Percentiles rank a stretch among this genome's conserved stretches.
These are phyloP conservation scores for Umbellularia californica DNA, from an alignment of 164 flowering plant genomes.

Conservation along the genomic window DNA sequence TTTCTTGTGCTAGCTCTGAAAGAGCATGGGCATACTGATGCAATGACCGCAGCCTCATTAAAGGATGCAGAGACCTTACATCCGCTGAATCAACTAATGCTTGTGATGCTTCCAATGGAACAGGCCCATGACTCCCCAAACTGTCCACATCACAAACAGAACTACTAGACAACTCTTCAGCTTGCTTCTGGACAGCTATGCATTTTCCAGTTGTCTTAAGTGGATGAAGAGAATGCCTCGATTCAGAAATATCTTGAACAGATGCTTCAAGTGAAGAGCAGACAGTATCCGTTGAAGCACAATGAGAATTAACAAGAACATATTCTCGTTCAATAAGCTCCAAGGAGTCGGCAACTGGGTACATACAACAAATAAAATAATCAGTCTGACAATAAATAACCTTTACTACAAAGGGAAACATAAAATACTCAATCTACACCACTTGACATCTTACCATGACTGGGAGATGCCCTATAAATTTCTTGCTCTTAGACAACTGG, in stretches of 20 bases:
- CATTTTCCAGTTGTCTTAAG: constrained; percentile 22
- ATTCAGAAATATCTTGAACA: constrained; percentile 19
- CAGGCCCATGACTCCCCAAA: constrained; percentile 11
- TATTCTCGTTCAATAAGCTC: constrained; percentile 53
- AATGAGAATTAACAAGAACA: constrained; percentile 45
- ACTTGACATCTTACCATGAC: too few species aligned
- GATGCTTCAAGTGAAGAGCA: constrained; percentile 39
- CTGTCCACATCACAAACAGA: constrained; percentile 19
- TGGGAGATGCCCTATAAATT: too few species aligned
- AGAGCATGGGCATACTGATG: constrained; percentile 35
- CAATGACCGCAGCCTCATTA: constrained; percentile 35
- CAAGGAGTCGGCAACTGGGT: constrained; percentile 44
- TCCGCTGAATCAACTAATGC: constrained; percentile 23
- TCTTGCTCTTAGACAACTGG: too few species aligned
- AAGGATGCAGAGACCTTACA: constrained; percentile 36
- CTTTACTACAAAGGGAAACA: not conserved
- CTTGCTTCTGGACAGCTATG: constrained; percentile 10
- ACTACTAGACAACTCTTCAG: constrained; percentile 14
- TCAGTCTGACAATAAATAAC: not conserved
- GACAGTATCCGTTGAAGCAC: constrained; percentile 32
- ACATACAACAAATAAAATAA: constrained; percentile 4
- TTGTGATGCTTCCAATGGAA: constrained; percentile 17
- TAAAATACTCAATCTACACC: not conserved
- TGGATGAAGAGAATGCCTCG: constrained; percentile 11
- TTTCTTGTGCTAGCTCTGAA: constrained; percentile 36